These are phyloP conservation scores for Yamadazyma nakazawae DNA, from an alignment of 805 yeast genomes.

Conservation along the genomic window DNA sequence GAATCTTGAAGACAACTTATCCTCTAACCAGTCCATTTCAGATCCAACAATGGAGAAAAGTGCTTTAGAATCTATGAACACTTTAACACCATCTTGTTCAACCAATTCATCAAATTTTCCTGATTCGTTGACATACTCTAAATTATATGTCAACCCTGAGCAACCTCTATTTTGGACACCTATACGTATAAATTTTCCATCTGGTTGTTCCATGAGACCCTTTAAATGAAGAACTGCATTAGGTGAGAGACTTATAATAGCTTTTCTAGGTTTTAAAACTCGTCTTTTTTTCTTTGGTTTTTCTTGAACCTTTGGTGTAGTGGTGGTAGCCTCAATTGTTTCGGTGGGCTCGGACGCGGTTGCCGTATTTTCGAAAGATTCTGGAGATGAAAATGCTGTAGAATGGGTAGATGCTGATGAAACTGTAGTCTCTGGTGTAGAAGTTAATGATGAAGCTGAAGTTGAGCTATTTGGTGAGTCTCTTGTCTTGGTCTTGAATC, in stretches of 20 bases:
- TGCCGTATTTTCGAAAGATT: neutral
- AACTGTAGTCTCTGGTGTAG: neutral
- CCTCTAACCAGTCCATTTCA: conserved; percentile 98
- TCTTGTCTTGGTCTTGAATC: conserved; percentile 14
- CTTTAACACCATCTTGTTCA: conserved; percentile 90
- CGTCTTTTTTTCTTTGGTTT: conserved; percentile 44
- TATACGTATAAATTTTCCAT: conserved; percentile 83
- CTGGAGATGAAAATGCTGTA: neutral
- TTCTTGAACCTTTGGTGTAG: conserved; percentile 1
- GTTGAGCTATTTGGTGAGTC: neutral
- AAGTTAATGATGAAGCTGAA: neutral
- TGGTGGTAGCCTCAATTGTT: conserved; percentile 1
- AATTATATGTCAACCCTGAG: conserved; percentile 87
- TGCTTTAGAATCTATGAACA: conserved; percentile 93
- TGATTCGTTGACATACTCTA: conserved; percentile 85
- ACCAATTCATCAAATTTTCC: conserved; percentile 95
- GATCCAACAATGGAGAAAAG: conserved; percentile 93
- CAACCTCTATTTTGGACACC: conserved; percentile 97
- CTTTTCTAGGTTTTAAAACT: conserved; percentile 80
- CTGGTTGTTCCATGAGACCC: conserved; percentile 69
- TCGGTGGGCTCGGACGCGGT: conserved; percentile 1
- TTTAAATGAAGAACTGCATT: conserved; percentile 72
- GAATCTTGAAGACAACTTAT: conserved; percentile 82
- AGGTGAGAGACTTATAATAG: conserved; percentile 77
- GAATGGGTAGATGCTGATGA: neutral